Conservation (phyloP, 2,329 filamentous ascomycete species). For the Epichloe gansuensis region DNA sequence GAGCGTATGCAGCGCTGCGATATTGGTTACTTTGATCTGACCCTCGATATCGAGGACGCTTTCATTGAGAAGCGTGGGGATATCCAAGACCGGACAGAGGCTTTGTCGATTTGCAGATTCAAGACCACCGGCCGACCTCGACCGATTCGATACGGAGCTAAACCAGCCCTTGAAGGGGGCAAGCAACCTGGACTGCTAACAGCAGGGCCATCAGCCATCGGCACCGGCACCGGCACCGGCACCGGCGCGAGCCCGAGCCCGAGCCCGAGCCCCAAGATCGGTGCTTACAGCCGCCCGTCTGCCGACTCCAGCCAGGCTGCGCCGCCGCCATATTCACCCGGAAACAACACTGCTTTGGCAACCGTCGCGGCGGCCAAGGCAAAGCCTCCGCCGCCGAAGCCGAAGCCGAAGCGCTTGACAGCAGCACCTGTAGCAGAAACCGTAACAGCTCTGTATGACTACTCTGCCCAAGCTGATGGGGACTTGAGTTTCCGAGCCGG, state of each 20-base stretch:
- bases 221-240: slow-evolving; percentile 7
- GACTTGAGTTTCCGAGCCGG: slow-evolving; percentile 84
- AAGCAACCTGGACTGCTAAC: slow-evolving; percentile 41
- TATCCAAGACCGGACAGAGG: slow-evolving; percentile 74
- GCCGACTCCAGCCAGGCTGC: slow-evolving; percentile 38
- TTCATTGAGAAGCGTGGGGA: slow-evolving; percentile 83
- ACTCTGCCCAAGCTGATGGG: slow-evolving; percentile 87
- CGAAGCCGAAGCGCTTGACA: slow-evolving; percentile 66
- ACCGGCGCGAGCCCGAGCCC: slow-evolving; percentile 11
- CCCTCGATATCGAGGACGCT: slow-evolving; percentile 79
- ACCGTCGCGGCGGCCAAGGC: slow-evolving; percentile 42
- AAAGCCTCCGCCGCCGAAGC: slow-evolving; percentile 62
- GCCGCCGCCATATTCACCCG: slow-evolving; percentile 59
- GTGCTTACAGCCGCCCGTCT: slow-evolving; percentile 23
- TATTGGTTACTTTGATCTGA: slow-evolving; percentile 94
- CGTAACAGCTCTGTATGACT: slow-evolving; percentile 88
- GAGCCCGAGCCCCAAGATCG: slow-evolving; percentile 18
- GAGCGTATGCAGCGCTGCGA: slow-evolving; percentile 96
- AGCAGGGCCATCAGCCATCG: slow-evolving; percentile 22
- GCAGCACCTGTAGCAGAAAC: slow-evolving; percentile 57
- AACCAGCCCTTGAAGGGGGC: slow-evolving; percentile 36
- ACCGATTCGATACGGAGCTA: slow-evolving; percentile 46
- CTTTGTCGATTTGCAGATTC: slow-evolving; percentile 76
- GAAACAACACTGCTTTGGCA: slow-evolving; percentile 28
- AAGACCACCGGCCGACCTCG: slow-evolving; percentile 68